Evolutionary conservation across 169 alveolate genomes (phyloP).

Genomic region (Amoebophrya sp.): DNA sequence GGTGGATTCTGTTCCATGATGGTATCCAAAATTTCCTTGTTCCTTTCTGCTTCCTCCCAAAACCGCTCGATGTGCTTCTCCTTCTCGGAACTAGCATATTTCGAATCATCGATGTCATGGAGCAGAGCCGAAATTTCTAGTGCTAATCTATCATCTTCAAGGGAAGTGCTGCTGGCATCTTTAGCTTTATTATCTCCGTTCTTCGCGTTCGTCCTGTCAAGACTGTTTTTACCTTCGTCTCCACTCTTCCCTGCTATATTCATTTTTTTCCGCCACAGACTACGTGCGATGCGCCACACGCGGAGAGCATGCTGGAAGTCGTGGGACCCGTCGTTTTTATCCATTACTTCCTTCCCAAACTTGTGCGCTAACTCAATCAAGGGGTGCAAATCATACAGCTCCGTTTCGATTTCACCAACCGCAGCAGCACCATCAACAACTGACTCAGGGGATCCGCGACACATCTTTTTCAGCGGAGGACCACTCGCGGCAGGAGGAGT

Average conservation of each 20-base stretch:
- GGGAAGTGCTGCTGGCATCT: neutral
- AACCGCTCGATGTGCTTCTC: neutral
- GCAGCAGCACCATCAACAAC: no score
- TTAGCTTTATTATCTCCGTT: neutral
- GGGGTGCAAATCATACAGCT: no score
- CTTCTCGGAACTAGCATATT: neutral
- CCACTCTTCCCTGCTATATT: neutral
- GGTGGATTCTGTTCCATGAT: no score
- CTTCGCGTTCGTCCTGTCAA: neutral
- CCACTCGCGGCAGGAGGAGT: no score
- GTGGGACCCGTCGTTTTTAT: neutral
- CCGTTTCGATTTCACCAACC: no score
- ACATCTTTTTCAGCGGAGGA: no score
- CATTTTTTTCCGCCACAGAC: neutral
- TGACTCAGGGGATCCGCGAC: no score
- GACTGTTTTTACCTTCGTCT: neutral
- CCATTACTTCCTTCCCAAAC: no score
- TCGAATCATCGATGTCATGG: neutral
- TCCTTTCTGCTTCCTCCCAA: neutral
- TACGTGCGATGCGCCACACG: neutral
- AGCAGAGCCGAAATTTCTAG: neutral
- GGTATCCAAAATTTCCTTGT: neutral
- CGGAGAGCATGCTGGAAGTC: neutral
- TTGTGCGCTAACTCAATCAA: no score
- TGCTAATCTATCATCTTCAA: neutral